Evolutionary conservation across 2,329 filamentous ascomycete species (phyloP), one percentile per base, ranked within the genome.

Genomic region (Colletotrichum simmondsii): DNA sequence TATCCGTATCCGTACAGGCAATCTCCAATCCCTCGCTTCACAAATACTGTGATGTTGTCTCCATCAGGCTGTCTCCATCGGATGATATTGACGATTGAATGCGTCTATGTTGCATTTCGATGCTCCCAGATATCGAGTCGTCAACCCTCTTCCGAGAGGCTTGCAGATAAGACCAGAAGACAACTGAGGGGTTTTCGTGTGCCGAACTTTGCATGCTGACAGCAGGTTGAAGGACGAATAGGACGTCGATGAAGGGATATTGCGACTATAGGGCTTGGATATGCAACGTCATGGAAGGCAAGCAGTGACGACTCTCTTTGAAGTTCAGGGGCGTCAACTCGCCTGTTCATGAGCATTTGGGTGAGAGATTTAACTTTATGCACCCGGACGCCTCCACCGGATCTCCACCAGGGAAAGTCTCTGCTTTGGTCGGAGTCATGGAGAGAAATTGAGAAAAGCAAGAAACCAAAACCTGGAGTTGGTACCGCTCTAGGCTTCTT

Each of bases 341-440:
- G 54, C 28, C 35, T 56, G 42, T 56, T 24, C 58, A 42, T 1
- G n/a, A 64, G 35, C 37, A 57, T 63, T 62, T 67, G 57, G 66
- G 70, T 70, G 70, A 72, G 70, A 70, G 42, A 72, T 72, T 72
- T 65, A 60, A 61, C 54, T 65, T 72, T 70, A 64, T 70, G 66
- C 70, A 61, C 56, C 24, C 54, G 61, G 60, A n/a, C 32, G 14
- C 70, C 66, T 72, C 70, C 70, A 65, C 70, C 66, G 54, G 66
- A 72, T 61, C 70, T 72, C 70, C 70, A 72, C 70, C 42, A 28
- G 54, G 60, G 12, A 56, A 64, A 37, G 46, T 35, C 6, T 56
- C 10, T 57, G 62, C 19, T 42, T 42, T 28, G 46, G 3, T 32
- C 30, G 65, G 16, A 35, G 42, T 14, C 35, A 46, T 46, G 24